Evolutionary conservation across 495 filamentous ascomycete genomes (phyloP).

Genomic region (Lophiotrema nucula): DNA sequence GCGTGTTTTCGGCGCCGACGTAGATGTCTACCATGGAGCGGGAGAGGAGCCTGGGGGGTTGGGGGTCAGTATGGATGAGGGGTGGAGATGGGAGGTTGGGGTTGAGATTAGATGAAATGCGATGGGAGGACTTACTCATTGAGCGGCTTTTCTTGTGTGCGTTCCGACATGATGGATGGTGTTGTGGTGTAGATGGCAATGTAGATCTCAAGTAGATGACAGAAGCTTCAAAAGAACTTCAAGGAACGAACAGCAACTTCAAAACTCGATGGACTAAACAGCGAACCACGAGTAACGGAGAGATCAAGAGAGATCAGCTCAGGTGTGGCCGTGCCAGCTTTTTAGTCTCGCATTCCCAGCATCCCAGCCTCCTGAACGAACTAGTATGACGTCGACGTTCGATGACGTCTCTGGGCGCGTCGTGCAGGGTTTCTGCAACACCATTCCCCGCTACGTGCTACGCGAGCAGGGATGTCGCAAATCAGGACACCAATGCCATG

Average conservation of each 20-base stretch:
- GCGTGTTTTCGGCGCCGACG: conserved; percentile 48
- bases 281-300: too few species aligned
- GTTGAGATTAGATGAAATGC: background rate
- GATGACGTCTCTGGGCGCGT: conserved; percentile 12
- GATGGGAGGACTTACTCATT: conserved; percentile 37
- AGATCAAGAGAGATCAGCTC: background rate
- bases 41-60: conserved; percentile 46
- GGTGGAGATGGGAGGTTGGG: too few species aligned
- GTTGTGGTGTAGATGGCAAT: background rate
- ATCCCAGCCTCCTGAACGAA: too few species aligned
- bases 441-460: background rate
- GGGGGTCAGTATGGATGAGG: background rate
- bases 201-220: background rate
- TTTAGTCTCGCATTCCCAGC: too few species aligned
- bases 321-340: conserved; percentile 19
- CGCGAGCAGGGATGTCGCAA: conserved; percentile 13
- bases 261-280: too few species aligned
- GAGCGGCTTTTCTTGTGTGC: conserved; percentile 34
- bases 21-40: conserved; percentile 51
- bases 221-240: too few species aligned
- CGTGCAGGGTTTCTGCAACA: background rate
- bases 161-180: conserved; percentile 22
- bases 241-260: too few species aligned
- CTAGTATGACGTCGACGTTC: conserved; percentile 22
- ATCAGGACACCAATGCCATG: conserved; percentile 22